These are phyloP conservation scores for Colletotrichum shisoi DNA, from an alignment of 2,329 filamentous ascomycete species.

Conservation along the genomic window DNA sequence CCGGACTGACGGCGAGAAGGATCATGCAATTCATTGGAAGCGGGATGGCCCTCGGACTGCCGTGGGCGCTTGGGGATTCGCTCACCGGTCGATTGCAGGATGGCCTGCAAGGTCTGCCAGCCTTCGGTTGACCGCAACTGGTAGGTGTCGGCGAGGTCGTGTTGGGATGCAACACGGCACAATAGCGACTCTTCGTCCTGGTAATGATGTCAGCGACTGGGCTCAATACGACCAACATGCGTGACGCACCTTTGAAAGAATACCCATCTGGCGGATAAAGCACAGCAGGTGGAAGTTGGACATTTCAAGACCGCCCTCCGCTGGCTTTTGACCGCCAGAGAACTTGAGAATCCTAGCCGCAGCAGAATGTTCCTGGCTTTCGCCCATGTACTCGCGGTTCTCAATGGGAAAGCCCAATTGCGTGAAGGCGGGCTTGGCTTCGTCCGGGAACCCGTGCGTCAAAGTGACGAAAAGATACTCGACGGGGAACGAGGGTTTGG, in stretches of 20 bases:
- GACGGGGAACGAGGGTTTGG: constrained; percentile 93
- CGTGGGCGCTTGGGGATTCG: constrained; percentile 79
- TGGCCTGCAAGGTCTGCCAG: constrained; percentile 92
- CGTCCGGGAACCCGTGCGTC: constrained; percentile 92
- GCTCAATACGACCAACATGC: not conserved
- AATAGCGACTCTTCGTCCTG: constrained; percentile 90
- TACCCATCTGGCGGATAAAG: constrained; percentile 81
- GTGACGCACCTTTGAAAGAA: constrained; percentile 79
- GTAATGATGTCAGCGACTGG: not conserved
- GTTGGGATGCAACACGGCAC: constrained; percentile 81
- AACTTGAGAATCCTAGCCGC: constrained; percentile 74
- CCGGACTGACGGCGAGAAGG: constrained; percentile 45
- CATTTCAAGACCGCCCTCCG: constrained; percentile 70
- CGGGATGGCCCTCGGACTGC: constrained; percentile 51
- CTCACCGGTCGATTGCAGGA: constrained; percentile 97
- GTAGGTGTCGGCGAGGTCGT: constrained; percentile 81
- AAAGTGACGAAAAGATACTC: constrained; percentile 96
- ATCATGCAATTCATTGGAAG: constrained; percentile 41
- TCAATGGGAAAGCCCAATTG: constrained; percentile 83
- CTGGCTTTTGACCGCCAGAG: constrained; percentile 65
- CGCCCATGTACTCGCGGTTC: constrained; percentile 86
- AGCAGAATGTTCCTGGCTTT: constrained; percentile 79
- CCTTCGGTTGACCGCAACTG: constrained; percentile 86
- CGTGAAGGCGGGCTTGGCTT: constrained; percentile 78
- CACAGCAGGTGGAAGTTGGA: constrained; percentile 96